Conservation (phyloP, 2,329 filamentous ascomycete species). For the Sporothrix sp. region DNA sequence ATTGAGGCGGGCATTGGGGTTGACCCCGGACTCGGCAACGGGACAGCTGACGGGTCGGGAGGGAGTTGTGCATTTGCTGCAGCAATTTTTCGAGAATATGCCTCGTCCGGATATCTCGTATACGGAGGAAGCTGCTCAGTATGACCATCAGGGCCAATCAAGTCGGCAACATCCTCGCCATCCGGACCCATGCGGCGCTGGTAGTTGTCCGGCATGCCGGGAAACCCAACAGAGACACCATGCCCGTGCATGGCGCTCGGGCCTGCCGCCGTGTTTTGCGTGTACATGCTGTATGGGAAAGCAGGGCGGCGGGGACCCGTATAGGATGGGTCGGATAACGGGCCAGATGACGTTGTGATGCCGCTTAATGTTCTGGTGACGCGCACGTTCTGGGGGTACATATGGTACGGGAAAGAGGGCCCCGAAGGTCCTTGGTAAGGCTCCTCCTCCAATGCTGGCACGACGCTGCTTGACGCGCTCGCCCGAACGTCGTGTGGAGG, state of each 20-base stretch:
- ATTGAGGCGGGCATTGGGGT: neutral
- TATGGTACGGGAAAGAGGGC: slow-evolving; percentile 74
- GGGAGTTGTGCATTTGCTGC: slow-evolving; percentile 20
- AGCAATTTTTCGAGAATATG: slow-evolving; percentile 45
- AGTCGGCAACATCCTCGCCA: slow-evolving; percentile 76
- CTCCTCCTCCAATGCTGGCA: slow-evolving; percentile 34
- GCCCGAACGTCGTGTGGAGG: slow-evolving; percentile 23
- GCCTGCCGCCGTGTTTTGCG: slow-evolving; percentile 62
- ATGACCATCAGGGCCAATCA: slow-evolving; percentile 81
- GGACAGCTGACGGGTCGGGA: slow-evolving; percentile 4
- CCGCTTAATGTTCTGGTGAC: slow-evolving; percentile 62
- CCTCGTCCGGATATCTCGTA: slow-evolving; percentile 74
- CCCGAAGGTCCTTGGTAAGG: slow-evolving; percentile 61
- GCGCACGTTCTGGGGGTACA: slow-evolving; percentile 73
- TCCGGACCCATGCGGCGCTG: slow-evolving; percentile 65
- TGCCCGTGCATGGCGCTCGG: slow-evolving; percentile 27
- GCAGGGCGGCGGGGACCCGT: slow-evolving; percentile 56
- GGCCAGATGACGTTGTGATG: slow-evolving; percentile 38
- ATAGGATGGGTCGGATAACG: slow-evolving; percentile 37
- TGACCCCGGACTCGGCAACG: neutral
- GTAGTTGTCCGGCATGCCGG: slow-evolving; percentile 55
- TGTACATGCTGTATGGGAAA: slow-evolving; percentile 80
- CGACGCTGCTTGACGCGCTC: slow-evolving; percentile 25
- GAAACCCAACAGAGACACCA: slow-evolving; percentile 60
- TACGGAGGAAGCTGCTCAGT: slow-evolving; percentile 89